Evolutionary conservation across 2,329 filamentous ascomycete species (phyloP), one percentile per base, ranked within the genome.

Genomic region (Xylariaceae sp.): DNA sequence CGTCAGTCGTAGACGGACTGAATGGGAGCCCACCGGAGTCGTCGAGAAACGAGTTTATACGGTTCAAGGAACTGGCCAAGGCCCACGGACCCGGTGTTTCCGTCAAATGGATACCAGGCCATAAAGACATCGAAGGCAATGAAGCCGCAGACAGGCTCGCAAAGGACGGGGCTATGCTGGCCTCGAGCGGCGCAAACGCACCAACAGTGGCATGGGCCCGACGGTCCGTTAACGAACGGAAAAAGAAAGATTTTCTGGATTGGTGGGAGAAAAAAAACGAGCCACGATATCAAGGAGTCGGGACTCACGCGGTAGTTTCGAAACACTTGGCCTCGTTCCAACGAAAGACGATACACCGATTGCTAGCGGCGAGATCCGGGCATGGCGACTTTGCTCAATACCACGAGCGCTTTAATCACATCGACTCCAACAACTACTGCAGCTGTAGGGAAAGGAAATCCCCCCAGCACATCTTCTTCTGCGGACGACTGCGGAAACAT

Each of bases 391-490:
- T 35, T 35, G 33, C 33, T 17, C 16, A 6, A 11, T 35, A 35
- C 33, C 33, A 35, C 33, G 33, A 35, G 19, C 33, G 33, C 7
- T 35, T 35, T 35, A 19, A 17, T 14, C 33, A 35, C 14, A 35
- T 17, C 10, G 33, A 35, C 33, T 35, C 33, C 7, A 35, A 35
- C 33, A 35, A 35, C 33, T 14, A 35, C 33, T 35, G 14, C 33
- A 35, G 37, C 37, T 39, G 21, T 39, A 17, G 37, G 37, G 37
- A 39, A 11, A 40, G 37, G 22, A 42, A 42, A 25, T 16, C 27
- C 16, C 40, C 40, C 14, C 40, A 42, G n/a, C n/a, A n/a, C n/a
- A n/a, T n/a, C n/a, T n/a, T n/a, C n/a, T n/a, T n/a, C n/a, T n/a
- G n/a, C n/a, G n/a, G n/a, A n/a, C n/a, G n/a, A n/a, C n/a, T n/a